A percentile compares a stretch with the other conserved stretches of the same genome.
Conservation (phyloP, 345 rosid species). For the Euphorbia pulcherrima region DNA sequence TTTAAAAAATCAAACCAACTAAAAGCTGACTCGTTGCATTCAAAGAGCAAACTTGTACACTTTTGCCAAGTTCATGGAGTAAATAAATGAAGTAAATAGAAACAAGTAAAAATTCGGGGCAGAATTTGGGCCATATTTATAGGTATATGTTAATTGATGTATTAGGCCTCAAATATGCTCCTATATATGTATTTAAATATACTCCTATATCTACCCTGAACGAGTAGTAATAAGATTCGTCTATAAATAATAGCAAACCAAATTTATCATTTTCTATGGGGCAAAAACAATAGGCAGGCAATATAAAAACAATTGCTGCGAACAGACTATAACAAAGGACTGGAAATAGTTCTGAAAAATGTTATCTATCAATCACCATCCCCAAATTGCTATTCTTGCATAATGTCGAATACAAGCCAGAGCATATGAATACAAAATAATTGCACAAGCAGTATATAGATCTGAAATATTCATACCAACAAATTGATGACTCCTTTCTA, state of each 20-base stretch:
- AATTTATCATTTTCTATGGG: background rate
- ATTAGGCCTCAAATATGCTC: too few relatives aligned
- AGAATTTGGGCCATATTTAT: too few relatives aligned
- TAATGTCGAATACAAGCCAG: conserved; percentile 9
- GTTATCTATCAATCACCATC: conserved; percentile 3
- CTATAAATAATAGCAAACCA: background rate
- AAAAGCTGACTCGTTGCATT: too few relatives aligned
- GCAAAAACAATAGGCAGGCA: conserved; percentile 4
- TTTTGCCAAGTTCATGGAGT: too few relatives aligned
- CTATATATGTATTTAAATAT: background rate
- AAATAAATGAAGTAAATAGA: too few relatives aligned
- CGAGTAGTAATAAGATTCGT: background rate
- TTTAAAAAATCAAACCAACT: too few relatives aligned
- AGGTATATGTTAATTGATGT: too few relatives aligned
- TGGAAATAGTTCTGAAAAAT: conserved; percentile 2
- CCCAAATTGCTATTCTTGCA: conserved; percentile 18
- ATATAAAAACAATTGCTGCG: conserved; percentile 11
- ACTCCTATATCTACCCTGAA: background rate
- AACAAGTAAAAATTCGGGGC: too few relatives aligned
- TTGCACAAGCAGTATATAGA: conserved; percentile 2
- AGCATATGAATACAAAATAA: conserved; percentile 10
- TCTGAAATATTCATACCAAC: conserved; percentile 12
- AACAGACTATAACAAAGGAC: background rate
- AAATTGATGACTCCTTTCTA: conserved; percentile 7
- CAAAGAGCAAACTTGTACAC: too few relatives aligned